Percentiles rank a stretch among this genome's conserved stretches.
These are phyloP conservation scores for Chytriomyces sp. DNA, from an alignment of 192 early-diverging fungal species.

Conservation along the genomic window DNA sequence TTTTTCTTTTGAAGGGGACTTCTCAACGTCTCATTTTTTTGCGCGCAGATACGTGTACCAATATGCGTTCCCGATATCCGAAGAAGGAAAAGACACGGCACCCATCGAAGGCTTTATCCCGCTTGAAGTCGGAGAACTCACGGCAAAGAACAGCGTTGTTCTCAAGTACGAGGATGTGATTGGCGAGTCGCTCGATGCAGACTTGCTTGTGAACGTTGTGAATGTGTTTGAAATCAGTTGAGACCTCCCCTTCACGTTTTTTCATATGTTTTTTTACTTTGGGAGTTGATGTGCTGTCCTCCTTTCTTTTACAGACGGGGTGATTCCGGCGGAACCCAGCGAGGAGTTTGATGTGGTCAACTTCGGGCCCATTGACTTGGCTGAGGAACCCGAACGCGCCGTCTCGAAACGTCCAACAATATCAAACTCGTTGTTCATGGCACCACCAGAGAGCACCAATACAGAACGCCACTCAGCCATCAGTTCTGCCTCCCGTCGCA, in stretches of 20 bases:
- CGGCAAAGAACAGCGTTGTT: constrained; percentile 38
- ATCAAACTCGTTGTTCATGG: background rate
- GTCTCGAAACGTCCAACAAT: background rate
- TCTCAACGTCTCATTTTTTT: background rate
- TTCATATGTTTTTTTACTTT: constrained; percentile 5
- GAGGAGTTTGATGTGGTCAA: too few relatives aligned
- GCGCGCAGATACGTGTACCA: constrained; percentile 37
- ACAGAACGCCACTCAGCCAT: background rate
- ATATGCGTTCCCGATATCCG: constrained; percentile 10
- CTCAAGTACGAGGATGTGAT: constrained; percentile 39
- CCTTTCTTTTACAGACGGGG: background rate
- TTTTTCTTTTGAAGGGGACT: too few relatives aligned
- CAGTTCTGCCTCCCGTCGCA: background rate
- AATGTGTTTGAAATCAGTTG: constrained; percentile 40
- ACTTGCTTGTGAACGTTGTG: constrained; percentile 37
- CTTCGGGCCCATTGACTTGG: too few relatives aligned
- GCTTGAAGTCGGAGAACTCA: constrained; percentile 40
- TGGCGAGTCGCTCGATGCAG: constrained; percentile 40
- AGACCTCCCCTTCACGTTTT: background rate
- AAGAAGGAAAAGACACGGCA: background rate
- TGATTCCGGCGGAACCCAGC: background rate
- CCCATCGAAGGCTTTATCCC: constrained; percentile 3
- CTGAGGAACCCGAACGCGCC: background rate
- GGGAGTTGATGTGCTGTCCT: background rate
- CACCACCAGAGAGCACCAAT: background rate